Evolutionary conservation across 345 rosid genomes (phyloP), one percentile per base, ranked within the genome.

Genomic region (Hypericum androsaemum): DNA sequence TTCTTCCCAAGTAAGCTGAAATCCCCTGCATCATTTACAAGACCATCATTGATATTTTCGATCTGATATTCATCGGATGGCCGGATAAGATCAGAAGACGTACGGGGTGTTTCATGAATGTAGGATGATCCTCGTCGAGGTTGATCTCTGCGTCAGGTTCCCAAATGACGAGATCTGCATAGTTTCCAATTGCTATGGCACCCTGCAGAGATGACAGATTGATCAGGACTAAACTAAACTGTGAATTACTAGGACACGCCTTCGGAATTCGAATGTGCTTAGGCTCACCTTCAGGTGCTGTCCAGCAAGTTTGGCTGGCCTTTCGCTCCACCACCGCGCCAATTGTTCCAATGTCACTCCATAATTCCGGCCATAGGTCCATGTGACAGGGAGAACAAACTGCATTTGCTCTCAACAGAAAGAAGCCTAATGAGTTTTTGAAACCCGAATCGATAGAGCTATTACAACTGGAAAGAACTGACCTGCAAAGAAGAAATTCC

Each of bases 401-500:
- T 88, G 80, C 68, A 67, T 36, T 7, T 61, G 50, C 55, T 66
- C 71, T 66, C 81, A 53, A 62, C 43, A 54, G 46, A 66, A 57
- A 41, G 57, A 57, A 41, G 57, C 32, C 38, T 40, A 12, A 22
- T 71, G 12, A 69, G 73, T 52, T 55, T 56, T 17, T 9, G 35
- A 47, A 61, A 62, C 44, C 15, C 4, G 32, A 22, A 10, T 6
- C 39, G 37, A 13, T 36, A 47, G 13, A 7, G 41, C 17, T 36
- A 48, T 39, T 38, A 14, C 9, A 35, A 22, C 22, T 17, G 61
- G 43, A 37, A 6, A 37, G 37, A 12, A 56, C 68, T 22, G 40
- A 90, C 96, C 98, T 90, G 96, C 77, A 92, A 69, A 60, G 95
- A 85, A 12, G 98, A 92, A 62, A 92, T 81, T 44, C 98, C 96